Evolutionary conservation across 1,284 basidiomycete genomes (phyloP), one percentile per base, ranked within the genome.

Genomic region (Microbotryomycetes sp.): DNA sequence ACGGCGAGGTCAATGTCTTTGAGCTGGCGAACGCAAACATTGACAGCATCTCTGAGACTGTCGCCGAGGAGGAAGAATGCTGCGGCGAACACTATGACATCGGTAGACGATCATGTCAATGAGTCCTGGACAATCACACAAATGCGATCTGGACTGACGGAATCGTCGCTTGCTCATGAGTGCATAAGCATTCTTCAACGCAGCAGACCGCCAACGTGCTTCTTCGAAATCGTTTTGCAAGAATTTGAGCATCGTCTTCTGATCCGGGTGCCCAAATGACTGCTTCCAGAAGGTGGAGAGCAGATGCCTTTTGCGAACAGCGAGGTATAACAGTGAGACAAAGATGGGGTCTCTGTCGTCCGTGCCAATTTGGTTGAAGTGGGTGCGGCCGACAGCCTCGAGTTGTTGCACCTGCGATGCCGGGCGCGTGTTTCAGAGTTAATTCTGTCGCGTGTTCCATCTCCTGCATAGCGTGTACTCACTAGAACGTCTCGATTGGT

Each of bases 261-360:
- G 91, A 70, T 98, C 96, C 64, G 85, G 88, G 72, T 98, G 93
- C 81, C 92, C 94, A 3, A 85, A 84, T 0, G 93, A 91, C 74
- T 97, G 94, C 67, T 89, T 83, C 96, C 96, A 99, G 3, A 98
- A 80, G 1, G 92, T 90, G 68, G 91, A 88, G 0, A 98, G 90
- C 16, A 97, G 82, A 73, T 91, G 90, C 58, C 84, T 82, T 74
- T 97, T 97, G 46, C 90, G 88, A 1, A 98, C 79, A 2, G 96
- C 92, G 70, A 97, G 96, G 77, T 97, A 99, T 75, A 90, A 88
- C 42, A 99, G 79, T 19, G 90, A 92, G 72, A 92, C 93, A 12
- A 83, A 78, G 6, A 87, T 88, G 1, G 96, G 96, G 76, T 99
- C 92, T 16, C 92, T 85, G 56, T 82, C 81, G 25, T 91, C 89